phyloP scores from a whole-genome alignment of 1,284 basidiomycete species.

The Meripilus lineatus region DNA sequence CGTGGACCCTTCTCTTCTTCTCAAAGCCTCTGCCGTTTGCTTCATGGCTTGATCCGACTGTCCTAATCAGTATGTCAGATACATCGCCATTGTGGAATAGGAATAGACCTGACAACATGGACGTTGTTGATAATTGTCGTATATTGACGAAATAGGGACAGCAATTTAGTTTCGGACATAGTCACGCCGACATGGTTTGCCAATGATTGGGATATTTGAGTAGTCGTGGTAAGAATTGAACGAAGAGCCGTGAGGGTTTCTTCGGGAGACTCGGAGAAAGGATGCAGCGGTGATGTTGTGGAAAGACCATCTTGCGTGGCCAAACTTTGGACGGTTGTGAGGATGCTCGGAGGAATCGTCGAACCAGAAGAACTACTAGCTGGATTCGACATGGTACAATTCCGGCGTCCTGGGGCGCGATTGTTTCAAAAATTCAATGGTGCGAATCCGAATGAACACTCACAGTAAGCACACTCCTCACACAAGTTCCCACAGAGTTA shows the following conservation, averaged over 20 bases:
- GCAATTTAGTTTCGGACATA: conserved; percentile 56
- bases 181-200: conserved; percentile 43
- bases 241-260: conserved; percentile 30
- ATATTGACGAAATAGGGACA: conserved; percentile 62
- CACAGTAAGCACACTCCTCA: no score
- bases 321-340: no score
- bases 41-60: conserved; percentile 50
- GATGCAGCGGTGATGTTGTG: conserved; percentile 11
- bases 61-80: conserved; percentile 18
- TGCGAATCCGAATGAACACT: no score
- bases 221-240: conserved; percentile 45
- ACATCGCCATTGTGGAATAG: conserved; percentile 7
- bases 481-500: no score
- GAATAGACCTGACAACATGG: conserved; percentile 37
- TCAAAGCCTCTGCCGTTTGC: conserved; percentile 39
- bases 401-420: no score
- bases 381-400: no score
- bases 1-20: conserved; percentile 37
- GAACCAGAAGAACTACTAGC: no score
- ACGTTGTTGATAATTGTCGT: conserved; percentile 45
- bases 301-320: background rate
- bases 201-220: conserved; percentile 49
- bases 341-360: no score
- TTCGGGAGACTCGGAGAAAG: conserved; percentile 18
- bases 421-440: no score